Conservation (phyloP, 2,329 filamentous ascomycete species). For the Sporothrix brunneoviolacea region DNA sequence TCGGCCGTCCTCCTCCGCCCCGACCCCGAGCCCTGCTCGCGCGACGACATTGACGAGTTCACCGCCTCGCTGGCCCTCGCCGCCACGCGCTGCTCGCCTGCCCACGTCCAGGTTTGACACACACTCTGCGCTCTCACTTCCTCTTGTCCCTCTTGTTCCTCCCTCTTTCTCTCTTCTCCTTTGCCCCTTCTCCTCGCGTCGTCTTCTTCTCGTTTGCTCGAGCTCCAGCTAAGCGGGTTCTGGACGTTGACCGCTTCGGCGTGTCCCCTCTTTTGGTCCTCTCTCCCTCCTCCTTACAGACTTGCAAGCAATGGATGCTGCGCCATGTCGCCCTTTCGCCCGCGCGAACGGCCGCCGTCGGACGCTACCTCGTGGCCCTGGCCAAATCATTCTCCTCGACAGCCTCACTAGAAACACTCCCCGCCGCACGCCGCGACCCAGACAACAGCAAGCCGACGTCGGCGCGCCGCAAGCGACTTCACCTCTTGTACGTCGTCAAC, state of each 20-base stretch:
- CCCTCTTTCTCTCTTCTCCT: constrained; percentile 14
- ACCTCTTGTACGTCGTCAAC: constrained; percentile 71
- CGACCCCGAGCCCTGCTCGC: constrained; percentile 62
- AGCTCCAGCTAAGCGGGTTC: too few species aligned
- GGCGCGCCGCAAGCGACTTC: constrained; percentile 61
- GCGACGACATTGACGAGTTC: constrained; percentile 64
- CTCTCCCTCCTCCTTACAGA: constrained; percentile 45
- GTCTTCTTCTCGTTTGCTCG: too few species aligned
- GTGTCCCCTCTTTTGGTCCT: background rate
- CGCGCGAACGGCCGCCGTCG: constrained; percentile 59
- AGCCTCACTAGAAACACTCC: background rate
- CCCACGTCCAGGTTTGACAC: constrained; percentile 81
- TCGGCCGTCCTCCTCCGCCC: constrained; percentile 65
- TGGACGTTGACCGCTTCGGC: background rate
- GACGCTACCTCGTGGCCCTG: constrained; percentile 68
- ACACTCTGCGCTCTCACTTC: constrained; percentile 9
- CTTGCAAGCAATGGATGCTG: constrained; percentile 81
- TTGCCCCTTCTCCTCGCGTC: constrained; percentile 19
- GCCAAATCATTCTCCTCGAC: constrained; percentile 48
- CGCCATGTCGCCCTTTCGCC: constrained; percentile 63
- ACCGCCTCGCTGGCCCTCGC: constrained; percentile 58
- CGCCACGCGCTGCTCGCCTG: constrained; percentile 64
- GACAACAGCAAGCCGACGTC: constrained; percentile 24
- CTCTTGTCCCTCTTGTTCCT: constrained; percentile 17
- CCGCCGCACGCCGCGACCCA: constrained; percentile 10